Conservation (phyloP, 164 flowering plant genomes). For the Dillenia turbinata region DNA sequence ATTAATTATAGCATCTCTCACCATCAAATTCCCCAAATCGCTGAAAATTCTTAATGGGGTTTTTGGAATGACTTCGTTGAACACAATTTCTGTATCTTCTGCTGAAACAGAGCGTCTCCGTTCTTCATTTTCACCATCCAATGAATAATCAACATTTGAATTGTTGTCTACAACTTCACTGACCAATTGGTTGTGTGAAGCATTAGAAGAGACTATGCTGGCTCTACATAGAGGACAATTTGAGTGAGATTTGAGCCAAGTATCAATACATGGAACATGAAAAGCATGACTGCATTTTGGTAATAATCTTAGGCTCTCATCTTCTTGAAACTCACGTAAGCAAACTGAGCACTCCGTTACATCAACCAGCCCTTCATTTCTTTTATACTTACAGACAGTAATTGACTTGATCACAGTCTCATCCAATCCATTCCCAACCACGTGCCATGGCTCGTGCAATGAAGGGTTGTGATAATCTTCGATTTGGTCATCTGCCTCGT, state of each 20-base stretch:
- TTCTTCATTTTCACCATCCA: constrained; percentile 11
- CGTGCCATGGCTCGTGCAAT: constrained; percentile 42
- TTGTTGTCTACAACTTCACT: constrained; percentile 15
- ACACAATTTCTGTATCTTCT: constrained; percentile 15
- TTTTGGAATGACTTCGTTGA: constrained; percentile 12
- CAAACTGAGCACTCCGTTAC: constrained; percentile 87
- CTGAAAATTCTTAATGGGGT: constrained; percentile 22
- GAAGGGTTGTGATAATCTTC: constrained; percentile 26
- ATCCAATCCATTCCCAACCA: constrained; percentile 46
- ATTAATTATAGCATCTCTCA: constrained; percentile 33
- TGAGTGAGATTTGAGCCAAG: constrained; percentile 74
- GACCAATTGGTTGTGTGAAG: constrained; percentile 16
- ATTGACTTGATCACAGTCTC: constrained; percentile 67
- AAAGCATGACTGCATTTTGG: constrained; percentile 92
- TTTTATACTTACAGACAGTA: constrained; percentile 56
- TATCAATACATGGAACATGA: constrained; percentile 77
- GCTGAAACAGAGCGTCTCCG: constrained; percentile 8
- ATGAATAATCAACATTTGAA: constrained; percentile 5
- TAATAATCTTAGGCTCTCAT: constrained; percentile 60
- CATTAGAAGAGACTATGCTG: constrained; percentile 19
- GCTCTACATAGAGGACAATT: constrained; percentile 88
- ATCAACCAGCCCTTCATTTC: constrained; percentile 61
- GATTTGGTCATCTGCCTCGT: constrained; percentile 15
- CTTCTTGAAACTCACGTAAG: constrained; percentile 64
- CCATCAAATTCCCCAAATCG: constrained; percentile 25